A percentile compares a stretch with the other conserved stretches of the same genome.
Evolutionary conservation across 306 rosid genomes (phyloP).

Genomic region (Boehmeria nivea): DNA sequence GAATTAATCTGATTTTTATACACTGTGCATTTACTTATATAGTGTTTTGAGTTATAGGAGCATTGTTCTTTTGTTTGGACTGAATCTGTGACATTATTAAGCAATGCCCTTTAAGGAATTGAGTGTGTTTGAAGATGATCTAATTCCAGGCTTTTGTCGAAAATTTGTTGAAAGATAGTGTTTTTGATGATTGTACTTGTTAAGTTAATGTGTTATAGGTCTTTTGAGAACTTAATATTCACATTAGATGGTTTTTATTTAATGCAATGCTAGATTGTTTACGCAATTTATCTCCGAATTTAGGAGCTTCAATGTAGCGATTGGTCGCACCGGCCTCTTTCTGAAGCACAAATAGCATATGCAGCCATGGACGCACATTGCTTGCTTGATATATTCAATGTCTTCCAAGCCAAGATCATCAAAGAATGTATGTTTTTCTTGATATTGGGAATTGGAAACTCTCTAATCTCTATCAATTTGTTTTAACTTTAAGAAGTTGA

Average conservation of each 20-base stretch:
- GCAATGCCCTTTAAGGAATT: no score
- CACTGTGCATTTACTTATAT: background rate
- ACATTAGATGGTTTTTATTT: no score
- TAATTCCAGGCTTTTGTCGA: no score
- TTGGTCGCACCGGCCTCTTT: slow-evolving; percentile 92
- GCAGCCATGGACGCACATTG: slow-evolving; percentile 96
- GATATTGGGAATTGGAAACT: background rate
- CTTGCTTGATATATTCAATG: slow-evolving; percentile 73
- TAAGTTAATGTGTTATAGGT: no score
- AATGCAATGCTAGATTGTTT: slow-evolving; percentile 25
- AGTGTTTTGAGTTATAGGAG: background rate
- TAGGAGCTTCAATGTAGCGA: slow-evolving; percentile 99
- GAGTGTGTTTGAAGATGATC: no score
- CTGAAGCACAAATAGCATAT: slow-evolving; percentile 77
- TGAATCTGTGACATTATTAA: no score
- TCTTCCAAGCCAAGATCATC: slow-evolving; percentile 53
- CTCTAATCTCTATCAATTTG: background rate
- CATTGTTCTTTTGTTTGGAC: slow-evolving; percentile 16
- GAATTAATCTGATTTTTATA: background rate
- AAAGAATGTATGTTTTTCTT: slow-evolving; percentile 55
- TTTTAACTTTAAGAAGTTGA: background rate
- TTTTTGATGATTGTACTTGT: no score
- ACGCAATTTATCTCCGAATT: slow-evolving; percentile 37
- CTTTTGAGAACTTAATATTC: no score
- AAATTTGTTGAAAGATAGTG: no score